Evolutionary conservation across 2,329 filamentous ascomycete genomes (phyloP).

Genomic region (Diplodia scrobiculata): DNA sequence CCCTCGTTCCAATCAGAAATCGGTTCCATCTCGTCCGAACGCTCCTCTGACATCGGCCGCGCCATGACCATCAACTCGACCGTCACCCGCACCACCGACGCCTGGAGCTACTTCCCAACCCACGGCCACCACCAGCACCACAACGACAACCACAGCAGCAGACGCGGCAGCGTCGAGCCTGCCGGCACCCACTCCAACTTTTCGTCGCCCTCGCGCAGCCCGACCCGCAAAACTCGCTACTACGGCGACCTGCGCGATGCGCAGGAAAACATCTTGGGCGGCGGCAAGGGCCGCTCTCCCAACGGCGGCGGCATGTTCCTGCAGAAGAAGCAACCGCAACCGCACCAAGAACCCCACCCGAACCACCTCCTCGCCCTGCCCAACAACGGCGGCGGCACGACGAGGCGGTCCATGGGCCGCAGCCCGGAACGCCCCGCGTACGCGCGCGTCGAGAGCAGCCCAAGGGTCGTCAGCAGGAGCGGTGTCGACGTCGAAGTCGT

Average conservation of each 20-base stretch:
- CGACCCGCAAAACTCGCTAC: constrained; percentile 43
- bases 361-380: constrained; percentile 33
- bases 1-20: constrained; percentile 6
- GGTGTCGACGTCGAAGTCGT: constrained; percentile 53
- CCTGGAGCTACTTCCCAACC: constrained; percentile 36
- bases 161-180: constrained; percentile 9
- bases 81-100: constrained; percentile 34
- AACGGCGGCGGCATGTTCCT: constrained; percentile 32
- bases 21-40: constrained; percentile 25
- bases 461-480: constrained; percentile 51
- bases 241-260: constrained; percentile 54
- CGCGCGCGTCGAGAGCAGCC: constrained; percentile 40
- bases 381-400: constrained; percentile 26
- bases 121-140: constrained; percentile 32
- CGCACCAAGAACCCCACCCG: constrained; percentile 35
- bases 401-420: constrained; percentile 37
- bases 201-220: constrained; percentile 32
- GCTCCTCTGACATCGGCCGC: constrained; percentile 35
- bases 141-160: constrained; percentile 7
- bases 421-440: constrained; percentile 38
- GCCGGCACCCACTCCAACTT: constrained; percentile 21
- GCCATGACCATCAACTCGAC: constrained; percentile 37
- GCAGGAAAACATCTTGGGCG: constrained; percentile 40
- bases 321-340: constrained; percentile 33
- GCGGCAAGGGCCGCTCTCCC: constrained; percentile 31